Evolutionary conservation across 495 filamentous ascomycete species (phyloP).

Genomic region (Saxispiralis lemnorum): DNA sequence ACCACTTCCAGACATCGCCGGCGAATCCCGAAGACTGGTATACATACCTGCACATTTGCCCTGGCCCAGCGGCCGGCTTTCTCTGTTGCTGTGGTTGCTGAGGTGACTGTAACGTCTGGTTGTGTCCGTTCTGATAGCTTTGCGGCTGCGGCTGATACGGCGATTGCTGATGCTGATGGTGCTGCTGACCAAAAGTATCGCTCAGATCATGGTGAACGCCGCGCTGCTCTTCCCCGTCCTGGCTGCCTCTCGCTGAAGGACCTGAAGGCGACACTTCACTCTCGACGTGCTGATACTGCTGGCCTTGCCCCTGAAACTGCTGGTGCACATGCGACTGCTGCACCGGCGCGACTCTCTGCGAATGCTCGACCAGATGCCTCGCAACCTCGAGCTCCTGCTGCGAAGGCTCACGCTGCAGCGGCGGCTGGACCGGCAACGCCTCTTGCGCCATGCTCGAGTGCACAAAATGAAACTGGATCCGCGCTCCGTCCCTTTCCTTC

Average conservation of each 20-base stretch:
- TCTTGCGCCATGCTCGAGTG: too few relatives aligned
- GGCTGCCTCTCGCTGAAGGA: background rate
- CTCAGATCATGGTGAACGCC: background rate
- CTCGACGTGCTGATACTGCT: background rate
- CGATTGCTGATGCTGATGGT: background rate
- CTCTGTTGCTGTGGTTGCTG: background rate
- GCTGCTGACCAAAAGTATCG: background rate
- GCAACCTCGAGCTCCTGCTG: slow-evolving; percentile 15
- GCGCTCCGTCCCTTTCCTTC: too few relatives aligned
- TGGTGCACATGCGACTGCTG: background rate
- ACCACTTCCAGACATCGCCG: background rate
- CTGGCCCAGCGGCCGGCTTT: background rate
- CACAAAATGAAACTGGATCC: too few relatives aligned
- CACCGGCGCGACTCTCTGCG: slow-evolving; percentile 2
- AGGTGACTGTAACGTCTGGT: background rate
- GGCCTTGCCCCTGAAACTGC: background rate
- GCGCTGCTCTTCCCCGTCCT: too few relatives aligned
- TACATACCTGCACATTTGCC: slow-evolving; percentile 4
- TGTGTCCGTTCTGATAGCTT: background rate
- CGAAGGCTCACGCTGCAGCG: slow-evolving; percentile 7
- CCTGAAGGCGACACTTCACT: background rate
- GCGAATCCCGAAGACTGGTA: background rate
- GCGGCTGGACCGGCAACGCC: background rate
- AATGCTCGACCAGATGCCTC: slow-evolving; percentile 12
- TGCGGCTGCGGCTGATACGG: background rate